These are phyloP conservation scores for Arabis alpina DNA, from an alignment of 345 rosid species.

Conservation along the genomic window DNA sequence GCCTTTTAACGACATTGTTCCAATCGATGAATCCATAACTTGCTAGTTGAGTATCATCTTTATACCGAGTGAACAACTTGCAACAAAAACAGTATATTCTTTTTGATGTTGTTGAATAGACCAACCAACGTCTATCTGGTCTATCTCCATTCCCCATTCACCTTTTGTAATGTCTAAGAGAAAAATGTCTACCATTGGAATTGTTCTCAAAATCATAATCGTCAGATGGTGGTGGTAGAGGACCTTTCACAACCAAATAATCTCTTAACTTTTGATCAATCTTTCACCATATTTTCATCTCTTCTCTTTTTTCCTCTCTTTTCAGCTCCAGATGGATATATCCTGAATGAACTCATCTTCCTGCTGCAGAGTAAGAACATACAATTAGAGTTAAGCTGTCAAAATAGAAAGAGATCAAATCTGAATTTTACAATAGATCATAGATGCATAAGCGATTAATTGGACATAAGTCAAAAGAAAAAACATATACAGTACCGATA, in stretches of 20 bases:
- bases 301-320: too few species aligned
- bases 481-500: too few species aligned
- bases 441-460: too few species aligned
- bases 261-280: not conserved
- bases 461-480: too few species aligned
- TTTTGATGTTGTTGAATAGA: not conserved
- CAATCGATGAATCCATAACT: not conserved
- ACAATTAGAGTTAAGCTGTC: too few species aligned
- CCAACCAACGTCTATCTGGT: not conserved
- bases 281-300: not conserved
- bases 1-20: too few species aligned
- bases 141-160: not conserved
- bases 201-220: not conserved
- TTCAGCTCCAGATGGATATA: too few species aligned
- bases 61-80: conserved; percentile 16
- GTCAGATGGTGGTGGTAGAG: not conserved
- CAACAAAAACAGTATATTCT: conserved; percentile 10
- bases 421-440: too few species aligned
- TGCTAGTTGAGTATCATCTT: conserved; percentile 18
- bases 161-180: conserved; percentile 4
- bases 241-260: conserved; percentile 2
- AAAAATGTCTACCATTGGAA: conserved; percentile 4
- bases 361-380: too few species aligned
- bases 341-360: too few species aligned
- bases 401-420: too few species aligned